Evolutionary conservation across 139 green algal species (phyloP).

Genomic region (Chlorella vulgaris): DNA sequence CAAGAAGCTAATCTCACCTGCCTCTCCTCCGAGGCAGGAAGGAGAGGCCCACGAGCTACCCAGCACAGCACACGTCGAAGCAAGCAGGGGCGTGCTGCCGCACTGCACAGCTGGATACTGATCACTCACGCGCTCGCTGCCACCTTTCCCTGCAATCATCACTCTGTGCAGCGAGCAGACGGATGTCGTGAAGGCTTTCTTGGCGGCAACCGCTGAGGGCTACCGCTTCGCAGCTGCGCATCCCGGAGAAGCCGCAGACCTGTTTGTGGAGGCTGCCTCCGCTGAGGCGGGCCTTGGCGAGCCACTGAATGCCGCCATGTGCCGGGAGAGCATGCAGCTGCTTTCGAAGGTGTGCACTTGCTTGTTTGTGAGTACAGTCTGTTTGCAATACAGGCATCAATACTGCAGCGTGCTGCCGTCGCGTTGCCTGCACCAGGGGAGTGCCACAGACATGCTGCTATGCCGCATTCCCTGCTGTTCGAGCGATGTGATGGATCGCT

Average conservation of each 20-base stretch:
- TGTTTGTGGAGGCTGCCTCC: constrained; percentile 34
- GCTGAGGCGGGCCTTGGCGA: constrained; percentile 44
- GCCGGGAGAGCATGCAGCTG: constrained; percentile 28
- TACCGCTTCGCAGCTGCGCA: constrained; percentile 66
- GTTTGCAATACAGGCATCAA: too few relatives aligned
- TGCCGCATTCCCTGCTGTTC: too few relatives aligned
- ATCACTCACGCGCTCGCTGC: neutral
- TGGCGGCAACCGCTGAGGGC: constrained; percentile 65
- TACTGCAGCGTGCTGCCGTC: too few relatives aligned
- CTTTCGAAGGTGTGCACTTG: constrained; percentile 3
- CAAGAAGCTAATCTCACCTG: too few relatives aligned
- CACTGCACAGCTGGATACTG: too few relatives aligned
- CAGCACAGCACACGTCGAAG: too few relatives aligned
- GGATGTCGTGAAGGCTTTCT: constrained; percentile 51
- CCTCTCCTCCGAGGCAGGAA: too few relatives aligned
- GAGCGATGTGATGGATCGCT: too few relatives aligned
- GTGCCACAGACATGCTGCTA: too few relatives aligned
- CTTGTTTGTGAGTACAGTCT: neutral
- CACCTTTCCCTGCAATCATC: neutral
- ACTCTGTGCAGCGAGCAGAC: constrained; percentile 41
- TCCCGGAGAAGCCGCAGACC: constrained; percentile 56
- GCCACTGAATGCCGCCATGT: constrained; percentile 52
- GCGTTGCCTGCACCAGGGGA: too few relatives aligned
- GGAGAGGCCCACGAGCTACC: too few relatives aligned
- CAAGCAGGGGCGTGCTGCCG: too few relatives aligned